Base-by-base conservation (phyloP, 129 eudicot species). In the Calendula officinalis region DNA sequence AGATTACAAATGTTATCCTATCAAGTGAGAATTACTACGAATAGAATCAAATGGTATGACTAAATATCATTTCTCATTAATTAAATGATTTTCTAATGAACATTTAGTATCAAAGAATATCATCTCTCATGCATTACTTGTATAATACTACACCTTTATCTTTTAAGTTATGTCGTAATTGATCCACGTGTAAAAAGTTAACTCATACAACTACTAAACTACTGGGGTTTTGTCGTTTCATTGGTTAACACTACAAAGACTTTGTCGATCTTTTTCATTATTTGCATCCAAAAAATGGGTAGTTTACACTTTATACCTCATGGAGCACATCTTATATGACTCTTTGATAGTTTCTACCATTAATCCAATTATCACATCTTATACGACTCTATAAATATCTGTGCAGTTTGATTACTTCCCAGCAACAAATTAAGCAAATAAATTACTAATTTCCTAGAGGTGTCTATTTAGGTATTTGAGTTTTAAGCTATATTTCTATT, bases 261-360 rank as follows among this genome's bases (percentile, higher is more conserved):
- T 45, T 16, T 5, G 45, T 40, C 30, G 30, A 22, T 22, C 38
- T 5, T 40, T 9, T 58, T 37, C 42, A 39, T 4, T 60, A 15
- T 16, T 42, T 69, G 13, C 22, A 39, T 60, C 66, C 66, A 60
- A 60, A 60, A 39, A 10, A 16, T 41, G 3, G 37, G 34, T 60
- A 16, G 66, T 40, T 60, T 16, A 5, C 35, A 4, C 39, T 2
- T 38, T 38, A 22, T 22, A 22, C 30, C 30, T 3, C 35, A 11
- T n/a, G 32, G 27, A 54, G 64, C 64, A 39, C 64, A 38, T 46
- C 12, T 35, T 37, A 8, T 58, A 15, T 2, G 64, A 58, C 64
- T 58, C 10, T 8, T 7, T 15, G 17, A 53, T 17, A 13, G 3
- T 6, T 4, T 48, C 30, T 48, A 48, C n/a, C 53, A 14, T 12